Base-by-base conservation (phyloP, 2,329 filamentous ascomycete genomes). In the Diaporthe ampelina region DNA sequence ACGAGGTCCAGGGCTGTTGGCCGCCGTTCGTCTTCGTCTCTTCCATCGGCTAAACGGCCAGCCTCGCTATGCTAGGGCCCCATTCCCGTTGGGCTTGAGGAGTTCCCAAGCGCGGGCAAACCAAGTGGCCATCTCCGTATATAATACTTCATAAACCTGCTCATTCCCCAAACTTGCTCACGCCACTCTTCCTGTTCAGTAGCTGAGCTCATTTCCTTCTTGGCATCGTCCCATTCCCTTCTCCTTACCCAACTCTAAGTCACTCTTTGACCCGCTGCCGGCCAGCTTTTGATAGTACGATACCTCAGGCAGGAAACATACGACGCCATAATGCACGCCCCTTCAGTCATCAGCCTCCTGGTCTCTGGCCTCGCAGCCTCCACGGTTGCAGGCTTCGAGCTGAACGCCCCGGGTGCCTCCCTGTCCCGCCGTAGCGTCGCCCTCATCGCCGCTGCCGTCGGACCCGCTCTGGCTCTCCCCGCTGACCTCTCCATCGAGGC, bases 381-480 rank as follows among this genome's bases (percentile, higher is more conserved):
- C 9, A 50, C 68, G 24, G 74, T 68, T 59, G 45, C 74, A 15
- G 74, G 74, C 24, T 69, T 68, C 32, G 37, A 72, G 37, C 61
- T 74, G n/a, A 63, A 45, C 52, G 52, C 67, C 58, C 74, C 72
- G 24, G 54, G 74, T 32, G 59, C 54, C 43, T 69, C 58, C 24
- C 72, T 75, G 67, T 68, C 72, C 35, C 68, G 74, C 58, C 72
- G 70, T n/a, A 69, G 74, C 61, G 56, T 74, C n/a, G 72, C 72
- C 61, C 61, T 74, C 21, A n/a, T 70, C 17, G 71, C 75, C 13
- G 72, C 61, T 7, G 73, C 65, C 37, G 70, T 69, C 40, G 71
- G 59, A 26, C 74, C 72, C 26, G 72, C 68, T 32, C 63, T 80
- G 70, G 78, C 78, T 21, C 73, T 78, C 24, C 78, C 79, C 26